Evolutionary conservation across 2,329 filamentous ascomycete species (phyloP).

Genomic region (Ophiosphaerella herpotricha): DNA sequence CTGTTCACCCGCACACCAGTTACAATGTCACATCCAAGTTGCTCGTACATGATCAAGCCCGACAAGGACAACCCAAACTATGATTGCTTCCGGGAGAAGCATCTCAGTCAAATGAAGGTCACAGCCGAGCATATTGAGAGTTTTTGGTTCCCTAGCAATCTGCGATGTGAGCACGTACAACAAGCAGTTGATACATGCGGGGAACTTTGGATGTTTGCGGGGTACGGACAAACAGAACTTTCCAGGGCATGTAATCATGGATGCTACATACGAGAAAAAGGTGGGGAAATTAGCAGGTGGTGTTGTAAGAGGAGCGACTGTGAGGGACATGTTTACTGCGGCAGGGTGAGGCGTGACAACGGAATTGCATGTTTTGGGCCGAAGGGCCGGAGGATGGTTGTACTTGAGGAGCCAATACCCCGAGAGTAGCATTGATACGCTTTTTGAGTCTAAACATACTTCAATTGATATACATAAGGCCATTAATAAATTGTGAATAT

Average conservation of each 20-base stretch:
- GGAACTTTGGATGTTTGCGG: too few species aligned
- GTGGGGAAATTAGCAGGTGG: conserved; percentile 18
- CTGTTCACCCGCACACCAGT: conserved; percentile 18
- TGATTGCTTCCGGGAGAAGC: conserved; percentile 13
- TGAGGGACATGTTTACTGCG: conserved; percentile 34
- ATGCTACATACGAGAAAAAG: conserved; percentile 37
- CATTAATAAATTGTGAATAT: neutral
- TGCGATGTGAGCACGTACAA: conserved; percentile 30
- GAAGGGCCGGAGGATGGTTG: conserved; percentile 32
- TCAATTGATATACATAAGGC: neutral
- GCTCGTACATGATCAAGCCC: conserved; percentile 10
- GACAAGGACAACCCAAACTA: conserved; percentile 16
- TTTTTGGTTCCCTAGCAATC: conserved; percentile 15
- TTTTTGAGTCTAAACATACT: too few species aligned
- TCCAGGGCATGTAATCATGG: conserved; percentile 16
- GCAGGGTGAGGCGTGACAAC: conserved; percentile 13
- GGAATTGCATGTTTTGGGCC: conserved; percentile 33
- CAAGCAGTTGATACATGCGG: too few species aligned
- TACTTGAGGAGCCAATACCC: conserved; percentile 6
- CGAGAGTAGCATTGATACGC: too few species aligned
- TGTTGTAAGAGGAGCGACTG: conserved; percentile 24
- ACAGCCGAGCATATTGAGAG: conserved; percentile 19
- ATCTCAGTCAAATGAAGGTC: conserved; percentile 19
- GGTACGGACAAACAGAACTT: neutral
- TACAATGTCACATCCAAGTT: conserved; percentile 2